These are phyloP conservation scores for Leccinum ochraceum DNA, from an alignment of 768 basidiomycete species.

Conservation along the genomic window DNA sequence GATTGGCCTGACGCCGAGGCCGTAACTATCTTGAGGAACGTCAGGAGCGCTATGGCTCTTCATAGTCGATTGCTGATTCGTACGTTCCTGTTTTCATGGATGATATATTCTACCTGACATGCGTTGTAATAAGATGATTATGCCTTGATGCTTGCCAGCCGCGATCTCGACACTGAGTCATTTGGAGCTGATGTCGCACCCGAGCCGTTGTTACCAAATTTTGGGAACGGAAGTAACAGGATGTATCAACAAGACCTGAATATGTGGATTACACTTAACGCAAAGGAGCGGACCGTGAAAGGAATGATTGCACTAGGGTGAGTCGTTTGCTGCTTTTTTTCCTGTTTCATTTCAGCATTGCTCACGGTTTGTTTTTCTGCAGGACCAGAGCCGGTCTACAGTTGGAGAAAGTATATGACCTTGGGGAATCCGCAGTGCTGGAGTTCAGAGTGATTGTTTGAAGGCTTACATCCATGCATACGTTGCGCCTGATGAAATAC, in stretches of 20 bases:
- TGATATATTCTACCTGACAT: neutral
- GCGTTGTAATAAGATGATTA: slow-evolving; percentile 23
- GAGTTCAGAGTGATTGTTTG: slow-evolving; percentile 11
- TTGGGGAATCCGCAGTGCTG: neutral
- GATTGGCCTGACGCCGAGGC: slow-evolving; percentile 39
- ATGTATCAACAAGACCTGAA: slow-evolving; percentile 46
- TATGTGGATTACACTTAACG: slow-evolving; percentile 45
- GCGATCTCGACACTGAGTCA: slow-evolving; percentile 4
- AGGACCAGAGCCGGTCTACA: slow-evolving; percentile 21
- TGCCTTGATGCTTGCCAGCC: slow-evolving; percentile 13
- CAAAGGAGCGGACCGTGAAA: slow-evolving; percentile 43
- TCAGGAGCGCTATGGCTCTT: slow-evolving; percentile 30
- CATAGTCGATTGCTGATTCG: slow-evolving; percentile 36
- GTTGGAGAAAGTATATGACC: slow-evolving; percentile 22
- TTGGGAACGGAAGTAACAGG: slow-evolving; percentile 41
- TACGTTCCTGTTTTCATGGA: slow-evolving; percentile 15
- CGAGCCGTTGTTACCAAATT: slow-evolving; percentile 49
- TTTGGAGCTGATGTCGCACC: slow-evolving; percentile 36
- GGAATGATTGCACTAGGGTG: slow-evolving; percentile 40
- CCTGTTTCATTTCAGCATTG: neutral
- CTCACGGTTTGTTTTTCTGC: neutral
- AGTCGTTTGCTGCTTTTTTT: neutral
- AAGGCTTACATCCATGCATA: neutral
- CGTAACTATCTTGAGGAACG: slow-evolving; percentile 30
- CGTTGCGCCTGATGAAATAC: neutral